These are phyloP conservation scores for Penicillium waksmanii DNA, from an alignment of 495 filamentous ascomycete genomes.

Conservation along the genomic window DNA sequence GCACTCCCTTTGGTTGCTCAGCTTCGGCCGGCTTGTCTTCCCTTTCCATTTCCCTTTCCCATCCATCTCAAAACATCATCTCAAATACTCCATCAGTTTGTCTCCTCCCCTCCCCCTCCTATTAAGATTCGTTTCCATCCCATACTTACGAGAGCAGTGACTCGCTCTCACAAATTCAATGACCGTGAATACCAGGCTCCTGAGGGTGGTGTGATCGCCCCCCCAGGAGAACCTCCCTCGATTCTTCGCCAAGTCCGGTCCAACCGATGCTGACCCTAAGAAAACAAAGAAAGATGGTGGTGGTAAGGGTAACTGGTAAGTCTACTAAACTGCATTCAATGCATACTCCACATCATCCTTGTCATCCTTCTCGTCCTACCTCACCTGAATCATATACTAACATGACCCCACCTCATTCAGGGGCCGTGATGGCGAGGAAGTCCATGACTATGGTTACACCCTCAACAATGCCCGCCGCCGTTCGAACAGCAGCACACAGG, in stretches of 20 bases:
- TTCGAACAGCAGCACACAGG: conserved; percentile 82
- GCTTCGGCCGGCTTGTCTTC: background rate
- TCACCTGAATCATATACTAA: background rate
- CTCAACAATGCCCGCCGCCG: conserved; percentile 86
- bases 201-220: conserved; percentile 58
- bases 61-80: background rate
- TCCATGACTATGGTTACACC: conserved; percentile 78
- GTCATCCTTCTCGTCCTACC: background rate
- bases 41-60: background rate
- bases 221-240: conserved; percentile 78
- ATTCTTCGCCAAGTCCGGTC: conserved; percentile 89
- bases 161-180: conserved; percentile 89
- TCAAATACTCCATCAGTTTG: conserved; percentile 14
- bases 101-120: background rate
- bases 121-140: background rate
- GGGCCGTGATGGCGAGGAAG: conserved; percentile 82
- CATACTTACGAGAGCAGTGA: conserved; percentile 61
- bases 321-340: conserved; percentile 1
- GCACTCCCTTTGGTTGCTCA: background rate
- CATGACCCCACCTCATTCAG: conserved; percentile 43
- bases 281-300: conserved; percentile 96
- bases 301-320: conserved; percentile 93
- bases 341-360: background rate
- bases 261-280: conserved; percentile 78
- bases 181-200: conserved; percentile 78